Base-by-base conservation (phyloP, 2,329 filamentous ascomycete genomes). In the Xylariaceae sp. region DNA sequence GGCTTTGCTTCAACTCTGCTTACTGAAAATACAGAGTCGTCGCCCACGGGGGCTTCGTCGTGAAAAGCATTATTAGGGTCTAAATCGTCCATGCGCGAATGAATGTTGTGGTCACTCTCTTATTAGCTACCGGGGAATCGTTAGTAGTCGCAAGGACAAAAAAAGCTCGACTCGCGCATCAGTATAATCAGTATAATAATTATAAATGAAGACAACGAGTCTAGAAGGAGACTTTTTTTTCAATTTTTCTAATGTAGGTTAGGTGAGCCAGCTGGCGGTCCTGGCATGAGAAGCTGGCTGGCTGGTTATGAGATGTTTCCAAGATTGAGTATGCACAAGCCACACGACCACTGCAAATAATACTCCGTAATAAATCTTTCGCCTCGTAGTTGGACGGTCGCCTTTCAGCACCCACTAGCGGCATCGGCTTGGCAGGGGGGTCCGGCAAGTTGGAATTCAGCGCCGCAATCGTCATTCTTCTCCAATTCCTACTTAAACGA, bases 71-170 rank as follows among this genome's bases (percentile, higher is more conserved):
- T 64, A 51, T 70, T 64, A 50, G 62, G 50, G 53, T 70, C 68
- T 57, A 67, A 66, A 68, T 71, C 68, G 59, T 67, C 70, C 70
- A 73, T 73, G 66, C 70, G 70, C 66, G 63, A 60, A 59, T 58
- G 55, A 63, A 58, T 49, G 51, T 42, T 29, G 26, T 10, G 37
- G 52, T 52, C 32, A 57, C 52, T 50, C 12, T 12, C 12, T 37
- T 16, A 44, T 52, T 45, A 52, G 47, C 52, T 21, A 54, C 50
- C 50, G 50, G 50, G 26, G 37, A 48, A 41, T 60, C 40, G 54
- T 60, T 50, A 46, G 49, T 52, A 50, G 60, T 54, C 60, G 56
- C 51, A 54, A 57, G 58, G 50, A 43, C 29, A 54, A 59, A 48
- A n/a, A n/a, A n/a, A n/a, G n/a, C n/a, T n/a, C n/a, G 50, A 57